phyloP scores from a whole-genome alignment of 2,329 filamentous ascomycete species.

The Verruconis gallopava region DNA sequence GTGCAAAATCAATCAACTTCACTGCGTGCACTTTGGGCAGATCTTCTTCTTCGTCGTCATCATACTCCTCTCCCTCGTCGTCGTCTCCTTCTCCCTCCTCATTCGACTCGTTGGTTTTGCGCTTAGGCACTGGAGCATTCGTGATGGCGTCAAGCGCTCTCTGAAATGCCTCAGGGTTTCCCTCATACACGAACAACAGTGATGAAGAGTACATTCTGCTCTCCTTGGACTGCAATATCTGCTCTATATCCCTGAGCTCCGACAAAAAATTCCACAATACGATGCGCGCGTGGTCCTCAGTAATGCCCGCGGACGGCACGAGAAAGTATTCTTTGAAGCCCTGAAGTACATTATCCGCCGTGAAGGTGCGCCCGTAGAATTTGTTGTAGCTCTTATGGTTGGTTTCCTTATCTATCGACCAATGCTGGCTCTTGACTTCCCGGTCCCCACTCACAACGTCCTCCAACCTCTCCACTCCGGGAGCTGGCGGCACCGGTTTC shows the following conservation, averaged over 20 bases:
- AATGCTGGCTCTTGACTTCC: slow-evolving; percentile 18
- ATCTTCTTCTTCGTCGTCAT: slow-evolving; percentile 39
- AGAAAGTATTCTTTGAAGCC: slow-evolving; percentile 47
- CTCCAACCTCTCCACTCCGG: slow-evolving; percentile 11
- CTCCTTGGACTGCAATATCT: slow-evolving; percentile 47
- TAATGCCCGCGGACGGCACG: slow-evolving; percentile 26
- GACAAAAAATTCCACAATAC: slow-evolving; percentile 27
- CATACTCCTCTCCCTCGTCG: slow-evolving; percentile 37
- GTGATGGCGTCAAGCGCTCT: slow-evolving; percentile 29
- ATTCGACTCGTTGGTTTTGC: too few species aligned
- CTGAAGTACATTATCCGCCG: slow-evolving; percentile 39
- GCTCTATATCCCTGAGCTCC: slow-evolving; percentile 42
- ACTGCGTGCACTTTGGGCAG: slow-evolving; percentile 58
- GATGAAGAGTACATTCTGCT: slow-evolving; percentile 56
- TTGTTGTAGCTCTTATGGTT: slow-evolving; percentile 51
- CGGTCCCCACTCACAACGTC: slow-evolving; percentile 14
- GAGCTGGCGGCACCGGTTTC: slow-evolving; percentile 10
- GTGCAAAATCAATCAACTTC: slow-evolving; percentile 94
- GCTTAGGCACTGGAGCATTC: slow-evolving; percentile 24
- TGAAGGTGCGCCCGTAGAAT: slow-evolving; percentile 50
- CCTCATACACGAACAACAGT: slow-evolving; percentile 53
- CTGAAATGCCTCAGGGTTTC: slow-evolving; percentile 41
- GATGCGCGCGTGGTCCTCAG: slow-evolving; percentile 33
- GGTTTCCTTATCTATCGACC: slow-evolving; percentile 30
- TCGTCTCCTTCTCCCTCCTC: slow-evolving; percentile 30